Conservation (phyloP, 73 alveolate genomes). For the Diophrys appendiculata region DNA sequence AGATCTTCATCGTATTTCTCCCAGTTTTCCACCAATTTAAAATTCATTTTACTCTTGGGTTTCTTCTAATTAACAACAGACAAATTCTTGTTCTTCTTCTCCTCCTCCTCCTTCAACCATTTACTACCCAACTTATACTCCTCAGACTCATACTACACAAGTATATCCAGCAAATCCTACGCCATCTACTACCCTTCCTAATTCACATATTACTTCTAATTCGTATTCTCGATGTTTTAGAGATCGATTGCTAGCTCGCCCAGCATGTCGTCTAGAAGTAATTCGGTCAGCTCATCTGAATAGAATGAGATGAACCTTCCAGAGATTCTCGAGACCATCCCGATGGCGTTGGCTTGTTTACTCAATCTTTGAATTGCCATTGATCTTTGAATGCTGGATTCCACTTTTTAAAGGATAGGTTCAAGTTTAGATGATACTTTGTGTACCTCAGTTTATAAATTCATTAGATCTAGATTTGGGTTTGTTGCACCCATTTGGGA, state of each 20-base stretch:
- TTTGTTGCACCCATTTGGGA: background rate
- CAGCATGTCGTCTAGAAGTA: slow-evolving; percentile 62
- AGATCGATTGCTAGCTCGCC: slow-evolving; percentile 62
- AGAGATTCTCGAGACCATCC: slow-evolving; percentile 63
- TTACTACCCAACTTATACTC: slow-evolving; percentile 20
- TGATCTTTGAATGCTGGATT: slow-evolving; percentile 26
- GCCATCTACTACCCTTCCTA: slow-evolving; percentile 34
- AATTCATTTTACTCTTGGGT: background rate
- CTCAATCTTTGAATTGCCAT: background rate
- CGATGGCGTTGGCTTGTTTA: slow-evolving; percentile 45
- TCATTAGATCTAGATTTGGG: slow-evolving; percentile 48
- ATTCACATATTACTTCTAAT: slow-evolving; percentile 1
- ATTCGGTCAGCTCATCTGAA: slow-evolving; percentile 63
- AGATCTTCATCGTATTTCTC: background rate
- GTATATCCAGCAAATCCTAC: slow-evolving; percentile 28
- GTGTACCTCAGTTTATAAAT: slow-evolving; percentile 37
- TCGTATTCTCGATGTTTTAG: slow-evolving; percentile 27
- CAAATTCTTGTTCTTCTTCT: no score
- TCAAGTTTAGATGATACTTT: slow-evolving; percentile 30
- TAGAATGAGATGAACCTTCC: slow-evolving; percentile 63
- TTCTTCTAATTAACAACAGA: no score
- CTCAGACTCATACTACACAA: slow-evolving; percentile 24
- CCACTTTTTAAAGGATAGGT: slow-evolving; percentile 55
- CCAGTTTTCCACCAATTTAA: background rate
- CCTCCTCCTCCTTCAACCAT: slow-evolving; percentile 5